A percentile compares a stretch with the other conserved stretches of the same genome.
phyloP scores from a whole-genome alignment of 2,329 filamentous ascomycete species.

The Fusarium odoratissimum region DNA sequence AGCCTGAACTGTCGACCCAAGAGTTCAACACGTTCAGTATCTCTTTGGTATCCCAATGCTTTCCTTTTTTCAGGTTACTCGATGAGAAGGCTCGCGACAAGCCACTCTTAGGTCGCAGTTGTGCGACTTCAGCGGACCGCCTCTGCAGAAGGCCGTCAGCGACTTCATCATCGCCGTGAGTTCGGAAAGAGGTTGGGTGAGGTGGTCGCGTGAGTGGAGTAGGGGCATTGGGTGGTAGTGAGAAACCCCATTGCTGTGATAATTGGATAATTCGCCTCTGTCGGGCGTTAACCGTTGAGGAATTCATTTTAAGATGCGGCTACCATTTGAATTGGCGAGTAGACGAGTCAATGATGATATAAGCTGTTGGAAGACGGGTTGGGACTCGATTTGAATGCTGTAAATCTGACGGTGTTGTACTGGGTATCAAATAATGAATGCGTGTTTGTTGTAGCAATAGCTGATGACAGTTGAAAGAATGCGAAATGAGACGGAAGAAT shows the following conservation, averaged over 20 bases:
- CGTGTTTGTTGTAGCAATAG: not conserved
- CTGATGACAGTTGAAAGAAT: slow-evolving; percentile 9
- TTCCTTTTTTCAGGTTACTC: slow-evolving; percentile 57
- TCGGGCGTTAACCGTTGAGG: slow-evolving; percentile 52
- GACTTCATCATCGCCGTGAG: slow-evolving; percentile 60
- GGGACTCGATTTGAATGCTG: not conserved
- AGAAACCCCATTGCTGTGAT: slow-evolving; percentile 62
- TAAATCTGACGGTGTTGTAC: not conserved
- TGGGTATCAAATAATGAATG: slow-evolving; percentile 1
- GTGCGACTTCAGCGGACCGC: slow-evolving; percentile 52
- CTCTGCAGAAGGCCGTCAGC: slow-evolving; percentile 67
- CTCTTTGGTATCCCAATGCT: slow-evolving; percentile 64
- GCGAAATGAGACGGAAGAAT: not conserved
- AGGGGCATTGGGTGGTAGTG: slow-evolving; percentile 52
- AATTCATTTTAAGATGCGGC: slow-evolving; percentile 44
- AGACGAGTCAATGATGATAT: not conserved
- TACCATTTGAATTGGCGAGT: slow-evolving; percentile 22
- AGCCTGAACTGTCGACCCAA: slow-evolving; percentile 61
- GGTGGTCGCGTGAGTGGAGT: slow-evolving; percentile 56
- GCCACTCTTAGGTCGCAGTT: slow-evolving; percentile 53
- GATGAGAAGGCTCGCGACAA: slow-evolving; percentile 55
- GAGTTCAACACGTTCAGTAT: slow-evolving; percentile 63
- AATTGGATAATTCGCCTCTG: slow-evolving; percentile 62
- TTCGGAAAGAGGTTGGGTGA: slow-evolving; percentile 57
- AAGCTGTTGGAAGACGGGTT: not conserved